Conservation (phyloP, 108 stramenopile species). For the Skeletonema grethae region DNA sequence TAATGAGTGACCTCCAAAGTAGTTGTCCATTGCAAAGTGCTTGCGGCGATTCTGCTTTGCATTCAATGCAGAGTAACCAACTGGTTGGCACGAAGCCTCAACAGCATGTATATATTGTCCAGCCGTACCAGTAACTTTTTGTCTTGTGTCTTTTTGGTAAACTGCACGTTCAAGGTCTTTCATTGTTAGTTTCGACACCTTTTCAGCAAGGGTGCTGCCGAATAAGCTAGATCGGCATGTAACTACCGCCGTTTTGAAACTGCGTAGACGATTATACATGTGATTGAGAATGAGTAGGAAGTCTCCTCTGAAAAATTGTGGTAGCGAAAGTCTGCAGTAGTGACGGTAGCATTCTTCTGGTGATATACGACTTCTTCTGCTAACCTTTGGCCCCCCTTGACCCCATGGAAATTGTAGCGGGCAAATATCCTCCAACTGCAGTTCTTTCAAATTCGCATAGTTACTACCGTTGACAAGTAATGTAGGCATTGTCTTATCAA, state of each 20-base stretch:
- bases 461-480: constrained; percentile 2
- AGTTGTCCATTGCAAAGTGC: too few relatives aligned
- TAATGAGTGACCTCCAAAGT: too few relatives aligned
- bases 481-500: constrained; percentile 3
- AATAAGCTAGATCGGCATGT: not conserved
- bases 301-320: not conserved
- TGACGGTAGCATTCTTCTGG: not conserved
- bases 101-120: not conserved
- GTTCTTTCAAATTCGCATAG: not conserved
- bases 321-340: not conserved
- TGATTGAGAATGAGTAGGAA: not conserved
- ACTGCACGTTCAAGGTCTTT: not conserved
- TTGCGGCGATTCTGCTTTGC: too few relatives aligned
- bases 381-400: not conserved
- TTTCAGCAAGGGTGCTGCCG: not conserved
- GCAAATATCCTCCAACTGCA: not conserved
- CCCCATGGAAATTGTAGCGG: constrained; percentile 12
- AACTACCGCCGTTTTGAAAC: not conserved
- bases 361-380: not conserved
- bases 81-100: not conserved
- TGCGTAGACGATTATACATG: not conserved
- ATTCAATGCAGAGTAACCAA: not conserved
- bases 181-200: not conserved
- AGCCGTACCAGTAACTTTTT: not conserved
- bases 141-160: not conserved